Percentiles rank a stretch among this genome's conserved stretches.
These are phyloP conservation scores for Alternaria arbusti DNA, from an alignment of 2,329 filamentous ascomycete species.

Conservation along the genomic window DNA sequence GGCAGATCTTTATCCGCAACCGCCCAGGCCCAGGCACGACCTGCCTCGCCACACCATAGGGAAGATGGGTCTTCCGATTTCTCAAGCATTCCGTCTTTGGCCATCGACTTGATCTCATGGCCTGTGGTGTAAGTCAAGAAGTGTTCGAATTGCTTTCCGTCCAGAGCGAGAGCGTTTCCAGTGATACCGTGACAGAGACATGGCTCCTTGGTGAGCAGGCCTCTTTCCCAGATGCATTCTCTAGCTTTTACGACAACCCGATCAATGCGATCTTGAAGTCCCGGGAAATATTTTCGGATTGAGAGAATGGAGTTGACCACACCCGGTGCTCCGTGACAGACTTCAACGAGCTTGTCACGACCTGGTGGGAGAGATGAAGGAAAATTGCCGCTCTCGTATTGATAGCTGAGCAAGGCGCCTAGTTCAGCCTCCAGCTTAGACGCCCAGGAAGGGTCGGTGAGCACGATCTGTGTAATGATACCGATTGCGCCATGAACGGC, in stretches of 20 bases:
- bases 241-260: slow-evolving; percentile 59
- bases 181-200: slow-evolving; percentile 71
- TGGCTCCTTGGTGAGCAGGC: slow-evolving; percentile 68
- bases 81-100: slow-evolving; percentile 59
- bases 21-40: slow-evolving; percentile 58
- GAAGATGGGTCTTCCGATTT: slow-evolving; percentile 58
- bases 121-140: slow-evolving; percentile 65
- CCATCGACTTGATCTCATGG: slow-evolving; percentile 62
- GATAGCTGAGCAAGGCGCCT: slow-evolving; percentile 63
- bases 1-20: slow-evolving; percentile 53
- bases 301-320: slow-evolving; percentile 65
- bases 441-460: slow-evolving; percentile 63
- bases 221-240: slow-evolving; percentile 62
- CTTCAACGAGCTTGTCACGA: slow-evolving; percentile 63
- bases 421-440: slow-evolving; percentile 61
- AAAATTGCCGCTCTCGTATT: slow-evolving; percentile 69
- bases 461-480: slow-evolving; percentile 72
- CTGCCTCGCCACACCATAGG: slow-evolving; percentile 59
- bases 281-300: slow-evolving; percentile 63
- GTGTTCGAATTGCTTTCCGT: slow-evolving; percentile 59
- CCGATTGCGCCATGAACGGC: slow-evolving; percentile 72
- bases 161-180: slow-evolving; percentile 67
- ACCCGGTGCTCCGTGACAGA: slow-evolving; percentile 72
- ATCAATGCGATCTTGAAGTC: slow-evolving; percentile 61
- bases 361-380: slow-evolving; percentile 61